Evolutionary conservation across 2,329 filamentous ascomycete genomes (phyloP).

Genomic region (Sphaerostilbella broomeana): DNA sequence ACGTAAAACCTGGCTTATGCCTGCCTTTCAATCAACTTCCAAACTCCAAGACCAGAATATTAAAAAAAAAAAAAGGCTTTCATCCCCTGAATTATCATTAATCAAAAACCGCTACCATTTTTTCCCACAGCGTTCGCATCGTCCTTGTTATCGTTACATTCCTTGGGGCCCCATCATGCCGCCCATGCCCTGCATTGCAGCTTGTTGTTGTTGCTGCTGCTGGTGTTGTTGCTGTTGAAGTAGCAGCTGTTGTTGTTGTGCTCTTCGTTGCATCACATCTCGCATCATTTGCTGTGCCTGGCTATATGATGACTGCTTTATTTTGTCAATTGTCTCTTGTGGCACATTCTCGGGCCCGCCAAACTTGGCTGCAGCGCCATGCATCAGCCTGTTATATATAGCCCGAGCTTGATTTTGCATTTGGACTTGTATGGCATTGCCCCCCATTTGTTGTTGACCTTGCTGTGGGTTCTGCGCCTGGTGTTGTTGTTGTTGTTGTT

Average conservation of each 20-base stretch:
- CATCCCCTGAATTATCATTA: no score
- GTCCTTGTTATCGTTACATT: conserved; percentile 32
- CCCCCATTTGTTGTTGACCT: conserved; percentile 29
- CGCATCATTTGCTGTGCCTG: conserved; percentile 34
- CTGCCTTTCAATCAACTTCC: conserved; percentile 2
- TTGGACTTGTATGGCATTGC: conserved; percentile 26
- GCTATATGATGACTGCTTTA: conserved; percentile 36
- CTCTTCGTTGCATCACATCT: conserved; percentile 25
- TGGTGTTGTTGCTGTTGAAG: conserved; percentile 27
- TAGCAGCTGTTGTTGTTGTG: conserved; percentile 32
- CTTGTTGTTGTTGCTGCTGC: conserved; percentile 32
- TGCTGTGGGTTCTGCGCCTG: conserved; percentile 24
- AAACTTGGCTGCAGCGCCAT: conserved; percentile 27
- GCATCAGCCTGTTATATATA: conserved; percentile 36
- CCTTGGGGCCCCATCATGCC: conserved; percentile 48
- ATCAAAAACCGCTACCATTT: no score
- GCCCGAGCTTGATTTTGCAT: conserved; percentile 28
- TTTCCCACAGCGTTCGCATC: no score
- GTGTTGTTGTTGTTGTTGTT: conserved; percentile 27
- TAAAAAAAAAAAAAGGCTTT: no score
- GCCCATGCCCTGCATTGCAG: conserved; percentile 46
- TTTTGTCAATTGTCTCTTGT: conserved; percentile 35
- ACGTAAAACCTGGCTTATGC: not conserved
- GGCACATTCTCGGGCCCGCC: conserved; percentile 41
- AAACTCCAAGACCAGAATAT: conserved; percentile 21